Conservation (phyloP, 768 basidiomycete genomes). For the Amanita polypyramis region DNA sequence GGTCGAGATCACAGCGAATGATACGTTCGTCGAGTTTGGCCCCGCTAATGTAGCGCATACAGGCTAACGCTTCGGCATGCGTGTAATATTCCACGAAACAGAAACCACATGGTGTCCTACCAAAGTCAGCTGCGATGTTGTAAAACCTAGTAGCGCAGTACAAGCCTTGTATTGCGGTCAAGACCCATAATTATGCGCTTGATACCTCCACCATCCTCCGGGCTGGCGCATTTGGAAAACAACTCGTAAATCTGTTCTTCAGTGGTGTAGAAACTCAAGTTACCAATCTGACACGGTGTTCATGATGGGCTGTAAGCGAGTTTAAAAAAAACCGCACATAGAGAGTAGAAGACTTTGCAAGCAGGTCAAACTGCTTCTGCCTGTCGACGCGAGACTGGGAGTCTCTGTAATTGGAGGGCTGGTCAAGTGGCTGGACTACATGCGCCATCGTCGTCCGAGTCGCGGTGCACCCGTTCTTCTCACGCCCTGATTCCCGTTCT, state of each 20-base stretch:
- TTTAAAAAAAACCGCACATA: slow-evolving; percentile 53
- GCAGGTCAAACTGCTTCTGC: slow-evolving; percentile 67
- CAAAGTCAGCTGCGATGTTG: slow-evolving; percentile 10
- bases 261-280: slow-evolving; percentile 89
- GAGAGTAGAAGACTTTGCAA: slow-evolving; percentile 77
- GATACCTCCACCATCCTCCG: slow-evolving; percentile 82
- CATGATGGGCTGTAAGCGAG: slow-evolving; percentile 7
- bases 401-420: slow-evolving; percentile 96
- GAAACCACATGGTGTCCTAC: slow-evolving; percentile 85
- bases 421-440: slow-evolving; percentile 76
- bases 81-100: slow-evolving; percentile 97
- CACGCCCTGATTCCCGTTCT: slow-evolving; percentile 25
- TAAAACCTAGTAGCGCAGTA: slow-evolving; percentile 2
- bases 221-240: slow-evolving; percentile 81
- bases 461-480: slow-evolving; percentile 18
- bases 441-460: slow-evolving; percentile 54
- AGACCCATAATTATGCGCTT: slow-evolving; percentile 95
- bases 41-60: slow-evolving; percentile 92
- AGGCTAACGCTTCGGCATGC: slow-evolving; percentile 85
- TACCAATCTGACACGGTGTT: slow-evolving; percentile 55
- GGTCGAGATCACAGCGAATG: slow-evolving; percentile 94
- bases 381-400: slow-evolving; percentile 78
- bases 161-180: slow-evolving; percentile 77
- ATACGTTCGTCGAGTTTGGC: slow-evolving; percentile 98
- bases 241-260: slow-evolving; percentile 95